Percentiles rank a stretch among this genome's conserved stretches.
phyloP scores from a whole-genome alignment of 1,284 basidiomycete species.

The Fomitopsis schrenkii region DNA sequence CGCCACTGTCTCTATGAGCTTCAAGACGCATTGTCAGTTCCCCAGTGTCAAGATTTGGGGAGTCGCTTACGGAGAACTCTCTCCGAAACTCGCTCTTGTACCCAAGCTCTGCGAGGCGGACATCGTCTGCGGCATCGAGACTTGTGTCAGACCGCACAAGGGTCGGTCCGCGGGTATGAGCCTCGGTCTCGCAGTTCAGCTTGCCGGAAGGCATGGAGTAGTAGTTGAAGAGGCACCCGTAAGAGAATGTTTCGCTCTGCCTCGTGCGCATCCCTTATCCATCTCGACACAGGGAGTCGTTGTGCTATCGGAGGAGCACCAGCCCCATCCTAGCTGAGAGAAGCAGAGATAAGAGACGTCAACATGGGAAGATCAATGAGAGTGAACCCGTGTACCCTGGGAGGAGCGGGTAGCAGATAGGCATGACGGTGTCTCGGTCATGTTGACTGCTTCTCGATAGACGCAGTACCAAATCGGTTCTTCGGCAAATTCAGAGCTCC shows the following conservation, averaged over 20 bases:
- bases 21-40: neutral
- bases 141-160: neutral
- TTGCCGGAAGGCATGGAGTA: neutral
- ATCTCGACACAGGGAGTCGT: neutral
- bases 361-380: neutral
- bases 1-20: conserved; percentile 59
- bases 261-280: neutral
- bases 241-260: no score
- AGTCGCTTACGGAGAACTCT: conserved; percentile 59
- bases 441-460: no score
- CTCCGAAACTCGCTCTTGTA: conserved; percentile 73
- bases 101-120: conserved; percentile 60
- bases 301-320: neutral
- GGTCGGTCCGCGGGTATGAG: neutral
- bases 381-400: neutral
- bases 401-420: neutral
- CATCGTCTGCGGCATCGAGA: conserved; percentile 38
- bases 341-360: neutral
- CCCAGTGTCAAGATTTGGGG: neutral
- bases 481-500: no score
- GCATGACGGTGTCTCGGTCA: neutral
- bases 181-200: neutral
- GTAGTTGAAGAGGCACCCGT: neutral
- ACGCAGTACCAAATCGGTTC: no score
- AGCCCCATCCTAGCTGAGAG: neutral